A percentile compares a stretch with the other conserved stretches of the same genome.
Evolutionary conservation across 768 basidiomycete genomes (phyloP).

Genomic region (Kwoniella shandongensis): DNA sequence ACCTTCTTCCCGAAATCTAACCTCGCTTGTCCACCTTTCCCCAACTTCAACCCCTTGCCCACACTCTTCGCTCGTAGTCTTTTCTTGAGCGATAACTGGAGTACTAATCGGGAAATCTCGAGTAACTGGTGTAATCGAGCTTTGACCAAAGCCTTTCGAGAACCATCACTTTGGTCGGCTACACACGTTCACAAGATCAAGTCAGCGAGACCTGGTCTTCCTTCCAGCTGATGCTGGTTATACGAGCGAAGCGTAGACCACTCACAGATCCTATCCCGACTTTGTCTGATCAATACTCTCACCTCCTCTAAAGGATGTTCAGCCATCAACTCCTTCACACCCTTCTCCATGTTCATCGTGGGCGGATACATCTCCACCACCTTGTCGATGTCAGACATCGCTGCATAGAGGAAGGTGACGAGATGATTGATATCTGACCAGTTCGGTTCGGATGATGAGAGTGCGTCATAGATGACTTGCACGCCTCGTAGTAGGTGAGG

Average conservation of each 20-base stretch:
- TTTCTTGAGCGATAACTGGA: slow-evolving; percentile 14
- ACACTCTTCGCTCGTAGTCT: slow-evolving; percentile 7
- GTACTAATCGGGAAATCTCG: slow-evolving; percentile 12
- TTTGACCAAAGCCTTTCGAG: slow-evolving; percentile 22
- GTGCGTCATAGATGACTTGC: not conserved
- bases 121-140: slow-evolving; percentile 24
- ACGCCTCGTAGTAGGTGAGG: slow-evolving; percentile 2
- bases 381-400: slow-evolving; percentile 16
- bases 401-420: slow-evolving; percentile 21
- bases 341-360: slow-evolving; percentile 1
- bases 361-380: slow-evolving; percentile 13
- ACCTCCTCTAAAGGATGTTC: slow-evolving; percentile 14
- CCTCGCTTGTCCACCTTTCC: slow-evolving; percentile 25
- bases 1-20: slow-evolving; percentile 21
- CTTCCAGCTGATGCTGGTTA: not conserved
- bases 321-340: slow-evolving; percentile 14
- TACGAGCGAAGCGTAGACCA: slow-evolving; percentile 3
- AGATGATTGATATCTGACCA: slow-evolving; percentile 5
- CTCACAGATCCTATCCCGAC: slow-evolving; percentile 26
- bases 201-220: slow-evolving; percentile 1
- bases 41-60: slow-evolving; percentile 23
- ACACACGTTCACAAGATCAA: not conserved
- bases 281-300: not conserved
- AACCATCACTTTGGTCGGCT: slow-evolving; percentile 14
- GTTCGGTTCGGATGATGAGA: slow-evolving; percentile 7